Conservation (phyloP, 1,284 basidiomycete species). For the Sutorius eximius region DNA sequence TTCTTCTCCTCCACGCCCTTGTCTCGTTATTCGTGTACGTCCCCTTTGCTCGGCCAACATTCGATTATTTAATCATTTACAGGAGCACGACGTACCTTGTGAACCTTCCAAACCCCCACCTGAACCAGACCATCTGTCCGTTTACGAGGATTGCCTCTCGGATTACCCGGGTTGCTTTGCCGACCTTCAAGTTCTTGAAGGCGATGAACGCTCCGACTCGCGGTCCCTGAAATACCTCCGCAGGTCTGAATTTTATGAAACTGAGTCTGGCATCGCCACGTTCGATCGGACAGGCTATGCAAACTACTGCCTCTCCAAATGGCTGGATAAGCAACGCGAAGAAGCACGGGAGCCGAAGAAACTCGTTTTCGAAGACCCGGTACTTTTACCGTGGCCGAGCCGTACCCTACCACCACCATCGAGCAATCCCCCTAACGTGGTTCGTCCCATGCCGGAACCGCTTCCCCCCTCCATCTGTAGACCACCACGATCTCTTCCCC, state of each 20-base stretch:
- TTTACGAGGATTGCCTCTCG: constrained; percentile 33
- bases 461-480: not conserved
- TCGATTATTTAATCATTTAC: not conserved
- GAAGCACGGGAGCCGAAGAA: constrained; percentile 16
- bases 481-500: constrained; percentile 9
- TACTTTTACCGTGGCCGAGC: constrained; percentile 16
- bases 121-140: constrained; percentile 21
- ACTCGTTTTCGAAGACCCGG: constrained; percentile 25
- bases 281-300: constrained; percentile 32
- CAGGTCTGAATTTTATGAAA: constrained; percentile 32
- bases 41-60: not conserved
- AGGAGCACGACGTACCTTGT: constrained; percentile 13
- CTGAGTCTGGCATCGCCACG: constrained; percentile 28
- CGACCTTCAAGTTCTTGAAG: constrained; percentile 24
- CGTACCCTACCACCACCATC: constrained; percentile 15
- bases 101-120: not conserved
- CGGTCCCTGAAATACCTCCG: constrained; percentile 8
- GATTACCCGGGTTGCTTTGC: constrained; percentile 18
- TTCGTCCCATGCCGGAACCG: not conserved
- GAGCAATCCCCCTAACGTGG: not conserved
- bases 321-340: constrained; percentile 32
- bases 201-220: constrained; percentile 11
- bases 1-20: constrained; percentile 27
- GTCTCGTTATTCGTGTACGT: constrained; percentile 30
- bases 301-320: constrained; percentile 27